These are phyloP conservation scores for Trametes gibbosa DNA, from an alignment of 768 basidiomycete genomes.

Conservation along the genomic window DNA sequence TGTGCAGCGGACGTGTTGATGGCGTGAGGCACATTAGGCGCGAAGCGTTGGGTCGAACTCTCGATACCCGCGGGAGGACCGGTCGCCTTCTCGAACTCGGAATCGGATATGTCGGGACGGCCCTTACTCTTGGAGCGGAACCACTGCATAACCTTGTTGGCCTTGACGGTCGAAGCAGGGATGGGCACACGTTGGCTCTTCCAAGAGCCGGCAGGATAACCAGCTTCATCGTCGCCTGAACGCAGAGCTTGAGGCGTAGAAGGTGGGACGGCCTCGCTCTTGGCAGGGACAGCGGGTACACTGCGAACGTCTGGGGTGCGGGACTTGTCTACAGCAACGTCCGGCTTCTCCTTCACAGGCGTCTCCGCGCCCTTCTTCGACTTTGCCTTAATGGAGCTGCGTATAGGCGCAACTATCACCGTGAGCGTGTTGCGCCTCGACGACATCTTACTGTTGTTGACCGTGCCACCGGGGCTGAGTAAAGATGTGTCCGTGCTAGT, in stretches of 20 bases:
- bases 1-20: conserved; percentile 6
- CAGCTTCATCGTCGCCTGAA: conserved; percentile 29
- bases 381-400: conserved; percentile 44
- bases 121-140: conserved; percentile 75
- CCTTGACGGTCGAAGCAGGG: conserved; percentile 80
- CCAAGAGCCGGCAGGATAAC: conserved; percentile 30
- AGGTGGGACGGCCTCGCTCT: conserved; percentile 20
- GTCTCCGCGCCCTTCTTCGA: conserved; percentile 29
- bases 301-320: conserved; percentile 6
- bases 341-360: conserved; percentile 32
- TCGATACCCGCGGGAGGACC: conserved; percentile 12
- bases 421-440: conserved; percentile 79
- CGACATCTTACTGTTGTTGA: conserved; percentile 45
- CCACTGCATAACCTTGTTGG: conserved; percentile 98
- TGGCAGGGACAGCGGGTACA: conserved; percentile 18
- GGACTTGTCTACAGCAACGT: conserved; percentile 21
- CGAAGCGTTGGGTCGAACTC: conserved; percentile 8
- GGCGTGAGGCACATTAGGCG: conserved; percentile 13
- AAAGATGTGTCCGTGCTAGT: conserved; percentile 29
- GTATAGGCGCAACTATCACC: conserved; percentile 81
- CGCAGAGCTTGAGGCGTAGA: conserved; percentile 23
- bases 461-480: conserved; percentile 35
- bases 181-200: conserved; percentile 34
- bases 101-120: conserved; percentile 29
- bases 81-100: conserved; percentile 25